Conservation (phyloP, 1,139 yeast species). For the Kodamaea fungicola region DNA sequence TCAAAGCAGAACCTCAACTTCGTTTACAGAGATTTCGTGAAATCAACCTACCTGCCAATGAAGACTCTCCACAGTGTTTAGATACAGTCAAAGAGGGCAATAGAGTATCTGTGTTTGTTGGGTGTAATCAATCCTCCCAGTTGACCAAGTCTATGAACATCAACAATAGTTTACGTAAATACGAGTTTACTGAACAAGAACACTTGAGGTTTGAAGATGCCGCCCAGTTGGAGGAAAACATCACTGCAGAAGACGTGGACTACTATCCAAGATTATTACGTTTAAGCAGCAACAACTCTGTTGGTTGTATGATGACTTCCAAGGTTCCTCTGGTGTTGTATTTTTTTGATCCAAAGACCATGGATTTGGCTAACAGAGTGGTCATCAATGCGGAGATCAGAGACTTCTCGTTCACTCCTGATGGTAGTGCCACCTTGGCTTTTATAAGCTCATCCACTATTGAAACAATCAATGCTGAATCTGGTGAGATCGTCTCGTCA, state of each 20-base stretch:
- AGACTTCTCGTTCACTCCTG: constrained; percentile 26
- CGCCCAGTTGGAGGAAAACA: constrained; percentile 46
- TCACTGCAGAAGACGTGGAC: constrained; percentile 30
- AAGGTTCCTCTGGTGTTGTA: constrained; percentile 55
- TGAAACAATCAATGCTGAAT: constrained; percentile 48
- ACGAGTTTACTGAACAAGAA: constrained; percentile 51
- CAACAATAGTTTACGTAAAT: constrained; percentile 73
- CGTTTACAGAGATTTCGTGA: constrained; percentile 62
- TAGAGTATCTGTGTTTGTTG: constrained; percentile 56
- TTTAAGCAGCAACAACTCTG: constrained; percentile 49
- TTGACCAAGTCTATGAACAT: constrained; percentile 54
- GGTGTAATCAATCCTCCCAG: constrained; percentile 66
- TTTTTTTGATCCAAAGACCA: constrained; percentile 53
- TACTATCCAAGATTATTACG: constrained; percentile 60
- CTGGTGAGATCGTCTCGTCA: constrained; percentile 38
- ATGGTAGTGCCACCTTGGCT: constrained; percentile 51
- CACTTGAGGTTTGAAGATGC: constrained; percentile 62
- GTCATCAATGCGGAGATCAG: constrained; percentile 36
- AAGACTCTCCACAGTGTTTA: constrained; percentile 73
- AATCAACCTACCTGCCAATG: constrained; percentile 55
- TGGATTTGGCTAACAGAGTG: constrained; percentile 40
- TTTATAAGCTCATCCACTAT: constrained; percentile 55
- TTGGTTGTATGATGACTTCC: constrained; percentile 65
- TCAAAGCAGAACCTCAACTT: constrained; percentile 49
- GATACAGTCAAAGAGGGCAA: constrained; percentile 41